phyloP scores from a whole-genome alignment of 352 stramenopile genomes.

The Phytopythium chamaehyphon region DNA sequence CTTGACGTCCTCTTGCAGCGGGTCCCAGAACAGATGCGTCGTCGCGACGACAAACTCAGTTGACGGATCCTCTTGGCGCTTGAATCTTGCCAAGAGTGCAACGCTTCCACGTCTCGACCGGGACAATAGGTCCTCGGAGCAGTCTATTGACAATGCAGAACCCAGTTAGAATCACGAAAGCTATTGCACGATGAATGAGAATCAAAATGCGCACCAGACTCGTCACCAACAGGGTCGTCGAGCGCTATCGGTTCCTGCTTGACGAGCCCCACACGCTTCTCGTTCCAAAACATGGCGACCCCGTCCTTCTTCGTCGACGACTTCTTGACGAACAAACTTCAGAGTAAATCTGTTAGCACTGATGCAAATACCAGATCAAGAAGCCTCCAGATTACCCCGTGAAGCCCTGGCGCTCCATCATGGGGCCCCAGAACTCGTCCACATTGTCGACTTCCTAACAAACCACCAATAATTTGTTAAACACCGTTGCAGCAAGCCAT shows the following conservation, averaged over 20 bases:
- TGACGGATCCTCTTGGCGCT: slow-evolving; percentile 22
- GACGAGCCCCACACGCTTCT: slow-evolving; percentile 40
- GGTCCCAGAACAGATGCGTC: slow-evolving; percentile 86
- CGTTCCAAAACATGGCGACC: slow-evolving; percentile 70
- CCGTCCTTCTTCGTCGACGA: slow-evolving; percentile 55
- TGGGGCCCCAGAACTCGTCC: slow-evolving; percentile 55
- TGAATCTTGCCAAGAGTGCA: slow-evolving; percentile 53
- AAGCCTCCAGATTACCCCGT: slow-evolving; percentile 29
- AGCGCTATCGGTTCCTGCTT: slow-evolving; percentile 36
- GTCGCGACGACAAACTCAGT: slow-evolving; percentile 58
- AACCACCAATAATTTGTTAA: background rate
- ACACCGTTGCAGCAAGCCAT: background rate
- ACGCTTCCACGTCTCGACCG: slow-evolving; percentile 54
- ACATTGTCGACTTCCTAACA: slow-evolving; percentile 77
- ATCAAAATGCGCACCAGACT: slow-evolving; percentile 29
- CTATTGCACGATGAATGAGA: background rate
- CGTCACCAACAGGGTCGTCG: slow-evolving; percentile 45
- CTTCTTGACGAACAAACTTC: slow-evolving; percentile 62
- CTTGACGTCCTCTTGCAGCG: slow-evolving; percentile 79
- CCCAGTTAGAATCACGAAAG: too few species aligned
- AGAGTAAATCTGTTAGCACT: background rate
- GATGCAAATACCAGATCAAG: background rate
- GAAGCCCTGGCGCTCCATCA: slow-evolving; percentile 63
- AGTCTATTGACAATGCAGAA: too few species aligned
- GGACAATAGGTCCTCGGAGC: slow-evolving; percentile 41